These are phyloP conservation scores for Millerozyma acaciae DNA, from an alignment of 805 yeast species.

Conservation along the genomic window DNA sequence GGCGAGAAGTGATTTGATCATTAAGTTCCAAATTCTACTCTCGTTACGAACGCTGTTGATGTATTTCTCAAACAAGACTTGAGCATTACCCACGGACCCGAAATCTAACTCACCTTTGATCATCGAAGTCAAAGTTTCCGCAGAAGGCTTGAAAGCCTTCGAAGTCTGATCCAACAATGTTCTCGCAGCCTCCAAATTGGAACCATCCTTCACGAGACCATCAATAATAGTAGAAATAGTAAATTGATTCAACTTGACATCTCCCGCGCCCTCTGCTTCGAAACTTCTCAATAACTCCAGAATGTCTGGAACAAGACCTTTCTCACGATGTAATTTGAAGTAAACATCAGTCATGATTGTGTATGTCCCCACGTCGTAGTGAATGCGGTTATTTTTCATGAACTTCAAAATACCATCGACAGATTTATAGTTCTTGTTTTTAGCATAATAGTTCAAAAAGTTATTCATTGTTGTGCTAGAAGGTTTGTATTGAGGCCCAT, in stretches of 20 bases:
- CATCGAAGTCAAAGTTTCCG: slow-evolving; percentile 43
- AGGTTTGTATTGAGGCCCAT: slow-evolving; percentile 37
- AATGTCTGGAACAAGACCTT: slow-evolving; percentile 41
- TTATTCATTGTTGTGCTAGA: slow-evolving; percentile 49
- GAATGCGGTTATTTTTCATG: slow-evolving; percentile 39
- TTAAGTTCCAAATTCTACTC: slow-evolving; percentile 42
- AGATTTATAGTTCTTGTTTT: slow-evolving; percentile 42
- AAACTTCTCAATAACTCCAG: slow-evolving; percentile 41
- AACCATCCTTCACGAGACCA: slow-evolving; percentile 47
- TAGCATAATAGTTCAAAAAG: slow-evolving; percentile 42
- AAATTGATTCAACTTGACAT: slow-evolving; percentile 32
- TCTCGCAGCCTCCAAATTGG: slow-evolving; percentile 50
- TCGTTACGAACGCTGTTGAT: slow-evolving; percentile 30
- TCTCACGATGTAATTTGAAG: slow-evolving; percentile 43
- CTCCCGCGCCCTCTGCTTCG: slow-evolving; percentile 17
- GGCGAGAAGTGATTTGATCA: slow-evolving; percentile 27
- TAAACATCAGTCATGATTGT: slow-evolving; percentile 54
- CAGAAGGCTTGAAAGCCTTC: slow-evolving; percentile 25
- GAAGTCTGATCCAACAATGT: slow-evolving; percentile 42
- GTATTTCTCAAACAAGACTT: slow-evolving; percentile 31
- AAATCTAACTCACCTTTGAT: slow-evolving; percentile 43
- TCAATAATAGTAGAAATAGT: slow-evolving; percentile 52
- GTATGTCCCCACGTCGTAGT: slow-evolving; percentile 61
- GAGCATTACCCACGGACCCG: slow-evolving; percentile 34
- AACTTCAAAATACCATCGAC: slow-evolving; percentile 43